Conservation (phyloP, 768 basidiomycete species). For the Leccinum subtestaceum region DNA sequence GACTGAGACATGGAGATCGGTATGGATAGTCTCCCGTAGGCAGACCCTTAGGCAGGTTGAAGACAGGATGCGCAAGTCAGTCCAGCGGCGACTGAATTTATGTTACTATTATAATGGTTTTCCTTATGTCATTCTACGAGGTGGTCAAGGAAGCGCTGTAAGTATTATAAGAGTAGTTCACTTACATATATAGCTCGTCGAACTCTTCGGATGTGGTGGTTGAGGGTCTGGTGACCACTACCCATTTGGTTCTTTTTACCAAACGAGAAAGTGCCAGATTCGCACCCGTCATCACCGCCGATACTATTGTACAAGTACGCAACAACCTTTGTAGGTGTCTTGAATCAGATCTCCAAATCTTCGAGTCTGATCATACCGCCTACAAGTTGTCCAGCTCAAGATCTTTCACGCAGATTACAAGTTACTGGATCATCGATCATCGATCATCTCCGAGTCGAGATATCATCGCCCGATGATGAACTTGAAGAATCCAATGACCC, state of each 20-base stretch:
- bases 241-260: background rate
- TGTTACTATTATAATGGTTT: too few species aligned
- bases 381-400: background rate
- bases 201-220: too few species aligned
- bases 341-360: background rate
- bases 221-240: background rate
- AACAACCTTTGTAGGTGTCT: background rate
- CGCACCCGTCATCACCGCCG: background rate
- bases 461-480: background rate
- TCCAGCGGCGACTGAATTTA: too few species aligned
- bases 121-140: too few species aligned
- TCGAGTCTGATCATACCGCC: background rate
- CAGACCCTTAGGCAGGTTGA: too few species aligned
- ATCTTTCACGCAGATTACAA: background rate
- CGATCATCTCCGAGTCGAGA: background rate
- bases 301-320: too few species aligned
- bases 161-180: too few species aligned
- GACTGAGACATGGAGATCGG: slow-evolving; percentile 12
- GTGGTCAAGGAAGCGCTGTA: too few species aligned
- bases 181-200: too few species aligned
- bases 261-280: background rate
- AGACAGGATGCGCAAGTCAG: too few species aligned
- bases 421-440: background rate
- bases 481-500: background rate
- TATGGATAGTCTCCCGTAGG: too few species aligned